Conservation (phyloP, 106 monocot genomes). For the Dendrobium nobile region DNA sequence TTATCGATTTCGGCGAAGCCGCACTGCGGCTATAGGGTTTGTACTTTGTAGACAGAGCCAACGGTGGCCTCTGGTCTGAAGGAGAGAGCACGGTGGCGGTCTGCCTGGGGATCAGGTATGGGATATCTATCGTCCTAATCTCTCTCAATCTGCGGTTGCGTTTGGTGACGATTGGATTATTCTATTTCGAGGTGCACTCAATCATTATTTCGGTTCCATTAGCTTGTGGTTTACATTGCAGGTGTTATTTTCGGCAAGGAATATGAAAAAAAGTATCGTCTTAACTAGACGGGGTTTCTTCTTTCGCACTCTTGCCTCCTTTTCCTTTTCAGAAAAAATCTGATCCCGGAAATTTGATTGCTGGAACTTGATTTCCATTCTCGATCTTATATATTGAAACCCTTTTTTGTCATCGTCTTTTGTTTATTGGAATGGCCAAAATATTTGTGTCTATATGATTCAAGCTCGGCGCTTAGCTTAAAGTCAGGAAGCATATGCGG, state of each 20-base stretch:
- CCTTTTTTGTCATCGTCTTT: too few species aligned
- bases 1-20: too few species aligned
- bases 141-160: neutral
- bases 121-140: neutral
- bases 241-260: neutral
- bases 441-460: too few species aligned
- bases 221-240: neutral
- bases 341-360: too few species aligned
- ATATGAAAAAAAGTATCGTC: neutral
- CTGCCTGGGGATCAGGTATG: neutral
- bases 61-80: neutral
- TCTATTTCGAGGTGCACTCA: neutral
- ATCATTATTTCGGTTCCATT: neutral
- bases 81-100: neutral
- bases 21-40: neutral
- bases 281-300: neutral
- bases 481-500: too few species aligned
- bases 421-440: too few species aligned
- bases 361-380: too few species aligned
- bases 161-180: neutral
- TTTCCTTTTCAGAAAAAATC: too few species aligned
- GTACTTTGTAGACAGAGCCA: neutral
- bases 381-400: too few species aligned
- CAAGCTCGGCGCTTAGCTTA: too few species aligned
- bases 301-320: neutral